A percentile compares a stretch with the other conserved stretches of the same genome.
phyloP scores from a whole-genome alignment of 495 filamentous ascomycete genomes.

The Lichina pygmaea region DNA sequence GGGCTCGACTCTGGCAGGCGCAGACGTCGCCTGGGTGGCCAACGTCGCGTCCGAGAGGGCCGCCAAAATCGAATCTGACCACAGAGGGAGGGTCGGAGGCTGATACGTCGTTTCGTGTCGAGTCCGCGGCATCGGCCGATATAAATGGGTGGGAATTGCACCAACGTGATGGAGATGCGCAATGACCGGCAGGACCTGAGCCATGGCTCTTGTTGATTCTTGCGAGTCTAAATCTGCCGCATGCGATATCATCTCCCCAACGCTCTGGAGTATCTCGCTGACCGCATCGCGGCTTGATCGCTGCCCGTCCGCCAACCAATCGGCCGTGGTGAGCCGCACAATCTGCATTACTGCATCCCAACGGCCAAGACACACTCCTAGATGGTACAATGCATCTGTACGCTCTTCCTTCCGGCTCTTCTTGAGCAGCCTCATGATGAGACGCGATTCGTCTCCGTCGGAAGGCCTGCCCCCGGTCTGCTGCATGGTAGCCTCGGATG shows the following conservation, averaged over 20 bases:
- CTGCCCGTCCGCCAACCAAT: background rate
- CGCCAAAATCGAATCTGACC: conserved; percentile 30
- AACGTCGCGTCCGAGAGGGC: conserved; percentile 35
- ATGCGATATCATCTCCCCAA: conserved; percentile 26
- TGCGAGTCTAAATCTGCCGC: conserved; percentile 18
- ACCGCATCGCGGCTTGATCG: conserved; percentile 1
- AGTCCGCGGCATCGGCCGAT: conserved; percentile 16
- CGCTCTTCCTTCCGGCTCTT: too few species aligned
- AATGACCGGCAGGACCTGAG: conserved; percentile 27
- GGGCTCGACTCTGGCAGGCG: conserved; percentile 17
- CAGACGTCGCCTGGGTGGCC: conserved; percentile 21
- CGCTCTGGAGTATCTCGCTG: conserved; percentile 4
- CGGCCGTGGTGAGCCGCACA: conserved; percentile 7
- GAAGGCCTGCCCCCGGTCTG: too few species aligned
- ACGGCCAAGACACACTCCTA: conserved; percentile 8
- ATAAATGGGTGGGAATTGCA: conserved; percentile 29
- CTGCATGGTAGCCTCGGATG: too few species aligned
- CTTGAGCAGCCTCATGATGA: too few species aligned
- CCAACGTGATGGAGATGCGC: conserved; percentile 31
- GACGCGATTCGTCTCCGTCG: too few species aligned
- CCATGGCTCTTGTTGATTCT: conserved; percentile 22
- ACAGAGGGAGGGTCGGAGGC: conserved; percentile 28
- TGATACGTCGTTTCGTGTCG: conserved; percentile 13
- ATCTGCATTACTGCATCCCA: conserved; percentile 15
- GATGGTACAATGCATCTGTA: conserved; percentile 3